Percentiles rank a stretch among this genome's conserved stretches.
Evolutionary conservation across 2,329 filamentous ascomycete species (phyloP).

Genomic region (Scedosporium aurantiacum): DNA sequence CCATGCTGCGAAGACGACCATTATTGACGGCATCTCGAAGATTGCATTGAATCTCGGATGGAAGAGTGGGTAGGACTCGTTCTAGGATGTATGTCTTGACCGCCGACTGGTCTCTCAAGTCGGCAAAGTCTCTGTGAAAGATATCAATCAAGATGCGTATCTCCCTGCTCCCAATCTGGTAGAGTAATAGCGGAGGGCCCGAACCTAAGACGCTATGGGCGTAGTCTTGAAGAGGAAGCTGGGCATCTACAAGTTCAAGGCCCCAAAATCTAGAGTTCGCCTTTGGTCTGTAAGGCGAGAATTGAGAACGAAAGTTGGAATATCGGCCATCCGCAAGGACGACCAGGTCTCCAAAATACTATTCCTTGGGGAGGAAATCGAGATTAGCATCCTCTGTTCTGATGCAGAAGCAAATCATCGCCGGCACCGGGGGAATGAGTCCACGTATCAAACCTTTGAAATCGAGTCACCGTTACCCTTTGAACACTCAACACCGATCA

Average conservation of each 20-base stretch:
- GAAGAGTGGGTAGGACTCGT: not conserved
- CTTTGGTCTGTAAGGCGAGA: not conserved
- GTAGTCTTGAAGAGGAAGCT: not conserved
- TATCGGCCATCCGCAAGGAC: not conserved
- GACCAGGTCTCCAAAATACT: not conserved
- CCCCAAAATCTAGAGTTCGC: not conserved
- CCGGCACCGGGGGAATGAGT: too few species aligned
- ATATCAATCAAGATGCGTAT: not conserved
- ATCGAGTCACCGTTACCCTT: not conserved
- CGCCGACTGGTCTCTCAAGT: not conserved
- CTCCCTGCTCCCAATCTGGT: not conserved
- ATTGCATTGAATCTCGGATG: not conserved
- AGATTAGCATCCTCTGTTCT: too few species aligned
- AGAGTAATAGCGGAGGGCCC: not conserved
- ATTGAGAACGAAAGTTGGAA: not conserved
- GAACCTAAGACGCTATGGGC: not conserved
- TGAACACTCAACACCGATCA: not conserved
- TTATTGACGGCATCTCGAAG: not conserved
- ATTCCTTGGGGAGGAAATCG: too few species aligned
- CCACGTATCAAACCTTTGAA: not conserved
- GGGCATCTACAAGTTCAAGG: not conserved
- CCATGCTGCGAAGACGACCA: not conserved
- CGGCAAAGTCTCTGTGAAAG: not conserved
- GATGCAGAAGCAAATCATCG: too few species aligned
- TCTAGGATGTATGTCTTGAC: not conserved